Evolutionary conservation across 2,329 filamentous ascomycete genomes (phyloP).

Genomic region (Fusarium neocosmosporiellum): DNA sequence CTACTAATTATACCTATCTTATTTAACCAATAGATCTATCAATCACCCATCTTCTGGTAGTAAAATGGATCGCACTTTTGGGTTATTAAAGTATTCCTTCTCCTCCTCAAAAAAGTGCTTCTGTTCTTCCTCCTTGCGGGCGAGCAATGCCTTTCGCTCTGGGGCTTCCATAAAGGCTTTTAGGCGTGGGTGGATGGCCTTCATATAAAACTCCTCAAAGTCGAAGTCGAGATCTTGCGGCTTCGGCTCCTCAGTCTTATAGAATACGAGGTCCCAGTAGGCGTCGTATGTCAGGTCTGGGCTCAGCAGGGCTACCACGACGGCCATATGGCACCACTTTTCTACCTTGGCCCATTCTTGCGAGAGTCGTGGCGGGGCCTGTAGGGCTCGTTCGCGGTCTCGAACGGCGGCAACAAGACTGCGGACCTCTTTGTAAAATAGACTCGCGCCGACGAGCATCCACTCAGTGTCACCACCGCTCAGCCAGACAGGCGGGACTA

Average conservation of each 20-base stretch:
- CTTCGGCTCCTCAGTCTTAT: not conserved
- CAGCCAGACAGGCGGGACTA: conserved; percentile 2
- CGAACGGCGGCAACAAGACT: not conserved
- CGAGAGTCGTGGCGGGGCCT: not conserved
- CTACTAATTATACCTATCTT: no score
- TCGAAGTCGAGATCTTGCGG: not conserved
- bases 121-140: conserved; percentile 2
- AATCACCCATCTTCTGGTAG: no score
- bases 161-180: not conserved
- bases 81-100: not conserved
- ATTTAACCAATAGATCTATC: no score
- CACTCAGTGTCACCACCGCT: not conserved
- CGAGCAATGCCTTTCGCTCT: not conserved
- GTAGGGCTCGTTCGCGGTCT: not conserved
- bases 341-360: not conserved
- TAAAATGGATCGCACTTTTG: no score
- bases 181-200: not conserved
- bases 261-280: conserved; percentile 1
- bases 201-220: not conserved
- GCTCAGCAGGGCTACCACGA: not conserved
- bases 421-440: not conserved
- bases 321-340: conserved; percentile 1
- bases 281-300: not conserved
- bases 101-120: not conserved
- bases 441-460: not conserved